A percentile compares a stretch with the other conserved stretches of the same genome.
Evolutionary conservation across 257 asterid species (phyloP).

Genomic region (Solanum habrochaites): DNA sequence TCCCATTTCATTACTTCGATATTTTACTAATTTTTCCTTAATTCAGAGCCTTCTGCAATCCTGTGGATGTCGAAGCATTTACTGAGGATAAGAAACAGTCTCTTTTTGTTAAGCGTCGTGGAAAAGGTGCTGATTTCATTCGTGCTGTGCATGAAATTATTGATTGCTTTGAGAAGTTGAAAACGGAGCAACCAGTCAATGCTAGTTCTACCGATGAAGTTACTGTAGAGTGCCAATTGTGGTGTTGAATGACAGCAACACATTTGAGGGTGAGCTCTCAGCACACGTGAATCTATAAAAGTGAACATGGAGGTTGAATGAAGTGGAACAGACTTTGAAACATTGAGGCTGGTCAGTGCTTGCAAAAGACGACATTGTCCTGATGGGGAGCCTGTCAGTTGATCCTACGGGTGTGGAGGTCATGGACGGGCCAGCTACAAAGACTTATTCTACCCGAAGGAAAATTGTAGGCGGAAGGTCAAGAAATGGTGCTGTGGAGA

Average conservation of each 20-base stretch:
- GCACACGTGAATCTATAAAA: slow-evolving; percentile 17
- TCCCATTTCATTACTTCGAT: background rate
- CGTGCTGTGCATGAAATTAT: slow-evolving; percentile 77
- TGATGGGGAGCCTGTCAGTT: slow-evolving; percentile 26
- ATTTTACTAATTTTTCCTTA: slow-evolving; percentile 2
- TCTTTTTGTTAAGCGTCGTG: slow-evolving; percentile 73
- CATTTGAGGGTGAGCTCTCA: slow-evolving; percentile 22
- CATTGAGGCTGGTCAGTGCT: slow-evolving; percentile 50
- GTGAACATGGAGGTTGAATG: slow-evolving; percentile 19
- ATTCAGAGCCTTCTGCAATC: slow-evolving; percentile 93
- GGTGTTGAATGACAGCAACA: slow-evolving; percentile 26
- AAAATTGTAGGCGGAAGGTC: slow-evolving; percentile 30
- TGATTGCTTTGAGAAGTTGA: slow-evolving; percentile 60
- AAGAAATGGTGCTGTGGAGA: slow-evolving; percentile 22
- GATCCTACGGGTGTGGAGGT: slow-evolving; percentile 20
- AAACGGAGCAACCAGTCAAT: slow-evolving; percentile 35
- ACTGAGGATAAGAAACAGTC: slow-evolving; percentile 77
- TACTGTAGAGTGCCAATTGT: slow-evolving; percentile 18
- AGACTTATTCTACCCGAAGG: slow-evolving; percentile 36
- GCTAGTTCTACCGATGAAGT: slow-evolving; percentile 23
- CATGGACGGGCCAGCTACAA: slow-evolving; percentile 16
- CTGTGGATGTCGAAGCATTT: slow-evolving; percentile 84
- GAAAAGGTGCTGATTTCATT: slow-evolving; percentile 80
- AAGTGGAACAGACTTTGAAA: slow-evolving; percentile 37
- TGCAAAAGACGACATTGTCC: slow-evolving; percentile 34